Evolutionary conservation across 768 basidiomycete species (phyloP).

Genomic region (Leccinum disarticulatum): DNA sequence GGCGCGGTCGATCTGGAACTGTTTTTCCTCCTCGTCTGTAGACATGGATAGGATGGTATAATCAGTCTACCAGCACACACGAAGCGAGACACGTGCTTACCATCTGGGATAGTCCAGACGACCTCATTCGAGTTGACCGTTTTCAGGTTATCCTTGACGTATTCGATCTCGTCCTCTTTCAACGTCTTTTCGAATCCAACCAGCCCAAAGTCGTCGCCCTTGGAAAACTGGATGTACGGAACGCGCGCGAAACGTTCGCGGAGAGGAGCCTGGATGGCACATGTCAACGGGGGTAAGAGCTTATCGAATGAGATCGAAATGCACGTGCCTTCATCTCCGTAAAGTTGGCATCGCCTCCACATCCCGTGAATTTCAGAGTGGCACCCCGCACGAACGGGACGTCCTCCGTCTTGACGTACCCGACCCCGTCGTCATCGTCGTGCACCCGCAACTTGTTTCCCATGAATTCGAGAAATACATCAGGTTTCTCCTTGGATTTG

Average conservation of each 20-base stretch:
- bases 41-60: not conserved
- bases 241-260: slow-evolving; percentile 46
- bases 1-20: slow-evolving; percentile 74
- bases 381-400: slow-evolving; percentile 45
- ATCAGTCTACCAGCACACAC: not conserved
- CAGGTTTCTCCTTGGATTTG: slow-evolving; percentile 41
- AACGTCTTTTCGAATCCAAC: slow-evolving; percentile 63
- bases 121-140: slow-evolving; percentile 65
- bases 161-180: slow-evolving; percentile 69
- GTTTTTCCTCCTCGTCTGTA: slow-evolving; percentile 69
- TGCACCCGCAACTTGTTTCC: slow-evolving; percentile 66
- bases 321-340: slow-evolving; percentile 53
- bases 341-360: slow-evolving; percentile 58
- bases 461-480: slow-evolving; percentile 74
- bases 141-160: slow-evolving; percentile 63
- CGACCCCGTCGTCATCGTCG: slow-evolving; percentile 44
- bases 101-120: slow-evolving; percentile 61
- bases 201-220: slow-evolving; percentile 46
- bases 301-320: not conserved
- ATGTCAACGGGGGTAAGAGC: slow-evolving; percentile 2
- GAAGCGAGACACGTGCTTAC: slow-evolving; percentile 35
- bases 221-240: slow-evolving; percentile 49
- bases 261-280: slow-evolving; percentile 38
- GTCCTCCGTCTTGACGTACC: slow-evolving; percentile 44
- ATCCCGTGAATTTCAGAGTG: slow-evolving; percentile 49